These are phyloP conservation scores for Mimosa pudica DNA, from an alignment of 306 rosid genomes.

Conservation along the genomic window DNA sequence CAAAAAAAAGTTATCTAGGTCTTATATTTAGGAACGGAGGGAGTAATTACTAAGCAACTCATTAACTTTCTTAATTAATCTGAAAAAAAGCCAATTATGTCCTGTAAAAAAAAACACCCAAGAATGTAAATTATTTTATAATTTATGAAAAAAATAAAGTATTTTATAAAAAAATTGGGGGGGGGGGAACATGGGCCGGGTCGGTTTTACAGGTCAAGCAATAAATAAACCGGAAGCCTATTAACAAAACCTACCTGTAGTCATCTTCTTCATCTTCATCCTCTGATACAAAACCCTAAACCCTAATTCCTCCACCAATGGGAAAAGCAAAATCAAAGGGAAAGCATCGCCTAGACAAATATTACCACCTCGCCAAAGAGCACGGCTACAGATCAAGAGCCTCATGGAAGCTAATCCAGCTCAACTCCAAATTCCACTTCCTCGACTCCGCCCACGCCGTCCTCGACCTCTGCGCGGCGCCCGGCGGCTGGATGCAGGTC, in stretches of 20 bases:
- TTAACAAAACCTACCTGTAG: not conserved
- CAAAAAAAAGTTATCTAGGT: no score
- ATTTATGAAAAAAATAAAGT: no score
- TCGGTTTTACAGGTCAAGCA: no score
- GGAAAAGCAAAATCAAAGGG: constrained; percentile 97
- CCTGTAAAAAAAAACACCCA: no score
- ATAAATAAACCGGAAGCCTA: not conserved
- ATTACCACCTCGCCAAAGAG: constrained; percentile 84
- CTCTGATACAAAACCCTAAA: no score
- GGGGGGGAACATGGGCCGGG: no score
- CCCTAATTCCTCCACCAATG: constrained; percentile 36
- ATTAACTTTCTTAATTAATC: no score
- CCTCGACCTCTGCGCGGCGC: constrained; percentile 99
- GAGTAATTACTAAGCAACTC: no score
- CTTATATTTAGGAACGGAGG: no score
- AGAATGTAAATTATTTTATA: no score
- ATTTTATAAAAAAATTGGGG: no score
- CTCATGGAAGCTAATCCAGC: constrained; percentile 89
- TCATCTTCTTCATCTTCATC: not conserved
- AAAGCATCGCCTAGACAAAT: constrained; percentile 92
- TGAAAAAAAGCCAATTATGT: no score
- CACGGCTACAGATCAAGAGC: constrained; percentile 96
- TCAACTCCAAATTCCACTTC: constrained; percentile 64
- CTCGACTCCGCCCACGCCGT: constrained; percentile 79
- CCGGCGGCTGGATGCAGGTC: constrained; percentile 98